Evolutionary conservation across 2,329 filamentous ascomycete species (phyloP).

Genomic region (Aspergillus hiratsukae): DNA sequence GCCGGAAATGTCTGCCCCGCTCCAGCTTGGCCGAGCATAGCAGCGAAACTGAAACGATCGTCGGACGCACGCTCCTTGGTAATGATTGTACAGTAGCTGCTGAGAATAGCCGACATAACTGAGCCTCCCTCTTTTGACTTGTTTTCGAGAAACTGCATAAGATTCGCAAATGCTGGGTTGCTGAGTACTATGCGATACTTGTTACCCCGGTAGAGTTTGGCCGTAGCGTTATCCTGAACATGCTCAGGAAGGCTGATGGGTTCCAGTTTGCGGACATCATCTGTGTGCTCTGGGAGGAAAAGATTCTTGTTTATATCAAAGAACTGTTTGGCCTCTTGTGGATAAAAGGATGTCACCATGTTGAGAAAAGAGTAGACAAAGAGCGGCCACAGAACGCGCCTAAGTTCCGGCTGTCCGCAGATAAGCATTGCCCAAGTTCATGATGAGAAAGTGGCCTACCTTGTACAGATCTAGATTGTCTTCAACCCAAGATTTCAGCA

Average conservation of each 20-base stretch:
- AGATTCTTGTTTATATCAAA: conserved; percentile 62
- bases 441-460: conserved; percentile 41
- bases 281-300: conserved; percentile 73
- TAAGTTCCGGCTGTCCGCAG: conserved; percentile 67
- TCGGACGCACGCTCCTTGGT: conserved; percentile 56
- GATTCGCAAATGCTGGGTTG: conserved; percentile 71
- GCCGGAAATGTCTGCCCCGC: conserved; percentile 55
- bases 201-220: conserved; percentile 76
- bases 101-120: conserved; percentile 70
- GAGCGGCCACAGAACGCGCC: conserved; percentile 83
- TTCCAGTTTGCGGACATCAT: conserved; percentile 73
- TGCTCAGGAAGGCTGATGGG: conserved; percentile 74
- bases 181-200: conserved; percentile 91
- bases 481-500: conserved; percentile 79
- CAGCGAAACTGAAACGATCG: conserved; percentile 56
- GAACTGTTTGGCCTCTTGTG: conserved; percentile 68
- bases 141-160: conserved; percentile 86
- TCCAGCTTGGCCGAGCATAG: conserved; percentile 53
- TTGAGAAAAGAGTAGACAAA: conserved; percentile 92
- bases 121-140: conserved; percentile 76
- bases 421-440: conserved; percentile 6
- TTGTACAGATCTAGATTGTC: conserved; percentile 94
- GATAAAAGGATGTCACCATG: conserved; percentile 67
- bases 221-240: conserved; percentile 68
- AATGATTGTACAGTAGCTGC: conserved; percentile 55